These are phyloP conservation scores for Candida insectalens DNA, from an alignment of 805 yeast species.

Conservation along the genomic window DNA sequence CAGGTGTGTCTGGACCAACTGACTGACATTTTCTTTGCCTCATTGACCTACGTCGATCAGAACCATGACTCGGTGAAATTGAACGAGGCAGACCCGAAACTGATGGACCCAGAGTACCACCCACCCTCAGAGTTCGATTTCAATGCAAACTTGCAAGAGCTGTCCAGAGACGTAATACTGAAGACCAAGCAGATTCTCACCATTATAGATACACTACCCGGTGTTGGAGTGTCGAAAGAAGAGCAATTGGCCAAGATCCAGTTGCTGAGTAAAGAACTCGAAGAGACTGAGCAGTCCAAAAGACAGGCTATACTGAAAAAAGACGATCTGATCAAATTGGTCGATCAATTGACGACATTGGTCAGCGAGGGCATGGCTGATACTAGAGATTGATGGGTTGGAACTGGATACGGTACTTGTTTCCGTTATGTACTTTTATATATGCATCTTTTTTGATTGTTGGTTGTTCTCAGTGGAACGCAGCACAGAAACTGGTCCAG, in stretches of 20 bases:
- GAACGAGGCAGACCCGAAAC: slow-evolving; percentile 40
- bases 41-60: slow-evolving; percentile 70
- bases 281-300: slow-evolving; percentile 49
- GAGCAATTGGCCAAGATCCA: slow-evolving; percentile 62
- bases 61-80: slow-evolving; percentile 53
- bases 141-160: slow-evolving; percentile 52
- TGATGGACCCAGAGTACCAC: slow-evolving; percentile 53
- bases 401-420: no score
- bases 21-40: slow-evolving; percentile 71
- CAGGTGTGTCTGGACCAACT: slow-evolving; percentile 82
- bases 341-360: slow-evolving; percentile 55
- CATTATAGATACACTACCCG: slow-evolving; percentile 84
- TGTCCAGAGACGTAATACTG: slow-evolving; percentile 74
- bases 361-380: slow-evolving; percentile 47
- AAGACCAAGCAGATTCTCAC: slow-evolving; percentile 81
- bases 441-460: not conserved
- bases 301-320: slow-evolving; percentile 50
- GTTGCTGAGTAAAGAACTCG: slow-evolving; percentile 51
- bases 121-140: slow-evolving; percentile 25
- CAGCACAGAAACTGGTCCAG: slow-evolving; percentile 8
- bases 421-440: no score
- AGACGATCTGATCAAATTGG: slow-evolving; percentile 48
- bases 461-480: not conserved
- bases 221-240: slow-evolving; percentile 75
- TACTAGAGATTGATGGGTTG: slow-evolving; percentile 23